Percentiles rank a stretch among this genome's conserved stretches.
These are phyloP conservation scores for Phytopythium boreale DNA, from an alignment of 352 stramenopile species.

Conservation along the genomic window DNA sequence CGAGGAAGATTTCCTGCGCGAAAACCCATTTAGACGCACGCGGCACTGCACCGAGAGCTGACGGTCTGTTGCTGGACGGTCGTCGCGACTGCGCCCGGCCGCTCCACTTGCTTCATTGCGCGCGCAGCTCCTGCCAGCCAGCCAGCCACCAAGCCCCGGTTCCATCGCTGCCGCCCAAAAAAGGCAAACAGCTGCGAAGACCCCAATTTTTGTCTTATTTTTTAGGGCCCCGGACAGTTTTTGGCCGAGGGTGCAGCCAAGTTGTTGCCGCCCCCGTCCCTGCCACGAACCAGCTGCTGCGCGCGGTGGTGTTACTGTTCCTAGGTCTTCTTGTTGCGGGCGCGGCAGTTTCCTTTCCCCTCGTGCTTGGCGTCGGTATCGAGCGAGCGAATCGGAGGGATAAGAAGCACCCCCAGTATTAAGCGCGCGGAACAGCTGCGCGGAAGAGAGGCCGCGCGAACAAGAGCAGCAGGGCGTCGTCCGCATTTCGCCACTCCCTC, in stretches of 20 bases:
- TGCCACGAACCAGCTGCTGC: not conserved
- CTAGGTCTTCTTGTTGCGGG: too few relatives aligned
- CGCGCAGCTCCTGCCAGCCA: not conserved
- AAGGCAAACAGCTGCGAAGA: not conserved
- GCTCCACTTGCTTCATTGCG: not conserved
- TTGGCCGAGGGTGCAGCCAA: conserved; percentile 1
- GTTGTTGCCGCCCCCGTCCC: not conserved
- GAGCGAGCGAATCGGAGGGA: not conserved
- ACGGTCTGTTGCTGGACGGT: not conserved
- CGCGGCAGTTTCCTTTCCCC: not conserved
- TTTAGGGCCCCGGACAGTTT: not conserved
- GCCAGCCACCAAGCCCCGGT: not conserved
- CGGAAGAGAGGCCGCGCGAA: not conserved
- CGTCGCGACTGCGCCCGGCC: too few relatives aligned
- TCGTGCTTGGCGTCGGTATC: not conserved
- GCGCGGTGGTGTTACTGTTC: not conserved
- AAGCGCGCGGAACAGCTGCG: not conserved
- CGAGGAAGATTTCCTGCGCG: not conserved
- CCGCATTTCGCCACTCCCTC: not conserved
- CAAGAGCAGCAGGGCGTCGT: too few relatives aligned
- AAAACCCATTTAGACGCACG: not conserved
- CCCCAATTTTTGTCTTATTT: not conserved
- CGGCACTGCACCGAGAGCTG: not conserved
- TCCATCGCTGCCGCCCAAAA: too few relatives aligned
- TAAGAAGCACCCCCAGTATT: too few relatives aligned